Base-by-base conservation (phyloP, 106 monocot species). In the Dioscorea dumetorum region DNA sequence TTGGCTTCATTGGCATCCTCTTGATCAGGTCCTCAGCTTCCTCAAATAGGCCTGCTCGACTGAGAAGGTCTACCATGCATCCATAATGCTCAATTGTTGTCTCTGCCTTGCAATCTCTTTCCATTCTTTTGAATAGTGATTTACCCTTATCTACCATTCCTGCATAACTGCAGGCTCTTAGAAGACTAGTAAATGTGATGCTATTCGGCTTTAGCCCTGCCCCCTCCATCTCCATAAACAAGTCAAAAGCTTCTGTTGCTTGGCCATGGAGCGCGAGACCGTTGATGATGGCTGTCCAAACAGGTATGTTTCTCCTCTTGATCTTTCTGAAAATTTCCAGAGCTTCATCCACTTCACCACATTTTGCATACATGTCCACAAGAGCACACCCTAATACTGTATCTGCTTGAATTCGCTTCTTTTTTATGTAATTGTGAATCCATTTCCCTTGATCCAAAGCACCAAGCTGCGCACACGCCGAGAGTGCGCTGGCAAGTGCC, bases 311-410 rank as follows among this genome's bases (percentile, higher is more conserved):
- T 60, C 18, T 74, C 24, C 49, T 35, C 8, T 33, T 0, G 4
- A 22, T 57, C 10, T 41, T n/a, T 23, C 18, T 58, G 49, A 74
- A 74, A 1, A 74, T 14, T 2, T 21, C 24, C 4, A 66, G 24
- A 12, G 74, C 66, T 31, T 48, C 66, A 23, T 60, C 57, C 0
- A 67, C 13, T n/a, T 67, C 66, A 14, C 66, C 74, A 24, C 66
- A 66, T 57, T 74, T 74, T 1, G 58, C 58, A 58, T 74, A 74
- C 74, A 74, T 67, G 48, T 74, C 66, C 35, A 74, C 66, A 8
- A 74, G 74, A 12, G 18, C 58, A 31, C 57, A 66, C 14, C 73
- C 54, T 15, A 74, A 62, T 4, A 58, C 49, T 12, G 54, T 13
- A 50, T 67, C 74, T 31, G 58, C 22, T 15, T 18, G 16, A 33